phyloP scores from a whole-genome alignment of 2,329 filamentous ascomycete species.

The Cyphellophora attinorum region DNA sequence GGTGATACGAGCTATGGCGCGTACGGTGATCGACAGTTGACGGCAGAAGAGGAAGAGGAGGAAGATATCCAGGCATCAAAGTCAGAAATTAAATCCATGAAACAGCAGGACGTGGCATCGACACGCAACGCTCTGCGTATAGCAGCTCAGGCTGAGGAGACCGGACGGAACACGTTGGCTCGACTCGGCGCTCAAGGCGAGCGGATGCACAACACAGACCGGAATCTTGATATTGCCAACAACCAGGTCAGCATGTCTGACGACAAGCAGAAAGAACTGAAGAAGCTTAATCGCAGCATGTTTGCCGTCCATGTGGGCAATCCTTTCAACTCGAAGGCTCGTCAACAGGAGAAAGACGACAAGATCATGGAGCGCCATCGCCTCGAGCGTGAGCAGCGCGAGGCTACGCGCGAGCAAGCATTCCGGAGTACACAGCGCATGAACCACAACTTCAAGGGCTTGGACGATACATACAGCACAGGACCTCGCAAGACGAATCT shows the following conservation, averaged over 20 bases:
- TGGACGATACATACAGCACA: slow-evolving; percentile 40
- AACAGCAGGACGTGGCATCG: slow-evolving; percentile 65
- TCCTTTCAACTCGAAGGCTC: slow-evolving; percentile 63
- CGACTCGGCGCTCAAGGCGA: slow-evolving; percentile 71
- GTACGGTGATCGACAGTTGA: slow-evolving; percentile 66
- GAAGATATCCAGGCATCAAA: slow-evolving; percentile 64
- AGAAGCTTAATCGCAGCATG: slow-evolving; percentile 81
- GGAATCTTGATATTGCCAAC: slow-evolving; percentile 70
- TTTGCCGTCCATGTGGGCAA: slow-evolving; percentile 74
- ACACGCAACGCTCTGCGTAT: slow-evolving; percentile 61
- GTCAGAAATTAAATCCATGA: slow-evolving; percentile 64
- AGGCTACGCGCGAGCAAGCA: slow-evolving; percentile 46
- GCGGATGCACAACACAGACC: slow-evolving; percentile 70
- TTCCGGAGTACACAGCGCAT: slow-evolving; percentile 45
- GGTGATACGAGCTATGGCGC: slow-evolving; percentile 33
- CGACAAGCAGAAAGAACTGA: slow-evolving; percentile 72
- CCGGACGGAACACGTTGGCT: slow-evolving; percentile 61
- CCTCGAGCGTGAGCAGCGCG: slow-evolving; percentile 45
- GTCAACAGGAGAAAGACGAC: slow-evolving; percentile 56
- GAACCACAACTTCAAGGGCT: slow-evolving; percentile 57
- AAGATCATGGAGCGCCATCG: slow-evolving; percentile 58
- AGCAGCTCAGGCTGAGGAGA: slow-evolving; percentile 60
- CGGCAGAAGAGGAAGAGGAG: slow-evolving; percentile 69
- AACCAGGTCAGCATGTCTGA: slow-evolving; percentile 67
- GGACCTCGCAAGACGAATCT: slow-evolving; percentile 41